Evolutionary conservation across 2,329 filamentous ascomycete genomes (phyloP), one percentile per base, ranked within the genome.

Genomic region (Fusarium pilosicola): DNA sequence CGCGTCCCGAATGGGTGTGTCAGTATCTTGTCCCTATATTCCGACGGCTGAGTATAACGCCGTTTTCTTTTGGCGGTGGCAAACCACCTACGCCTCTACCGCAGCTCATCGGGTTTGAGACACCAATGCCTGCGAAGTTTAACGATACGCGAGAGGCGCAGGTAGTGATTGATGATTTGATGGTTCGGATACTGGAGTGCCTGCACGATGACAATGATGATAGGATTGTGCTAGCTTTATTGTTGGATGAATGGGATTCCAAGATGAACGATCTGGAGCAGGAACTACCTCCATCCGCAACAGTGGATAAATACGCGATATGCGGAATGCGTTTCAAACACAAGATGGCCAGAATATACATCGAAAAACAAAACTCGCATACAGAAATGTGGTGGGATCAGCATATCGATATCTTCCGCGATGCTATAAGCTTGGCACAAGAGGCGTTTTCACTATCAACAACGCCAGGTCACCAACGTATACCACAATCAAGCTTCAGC

Each of bases 1-100:
- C 17, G 1, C 39, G 49, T 15, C 55, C 46, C 2, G 62, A n/a
- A 10, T 69, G 54, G 67, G 41, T 51, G 10, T 42, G 52, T 1
- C 28, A 73, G n/a, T 41, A 73, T 10, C 54, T 73, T 10, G 36
- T 66, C 0, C 71, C 69, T 1, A 62, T 73, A 26, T 73, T 73
- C 5, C 46, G 58, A 12, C 71, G 70, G 2, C 20, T 73, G 6
- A 70, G 70, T 24, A 44, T 73, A 10, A 51, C 56, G 7, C 70
- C 70, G 0, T 51, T 73, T 7, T 63, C 70, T 2, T 66, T 73
- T 9, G 69, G 71, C 10, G 56, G 49, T 1, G 34, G 13, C 17
- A 26, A 22, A 18, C 44, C 56, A 11, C 44, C 64, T 1, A 41
- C 28, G 18, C 64, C 28, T 10, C 49, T 68, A 2, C 56, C 64